phyloP scores from a whole-genome alignment of 2,329 filamentous ascomycete species.

The Fusarium decemcellulare region DNA sequence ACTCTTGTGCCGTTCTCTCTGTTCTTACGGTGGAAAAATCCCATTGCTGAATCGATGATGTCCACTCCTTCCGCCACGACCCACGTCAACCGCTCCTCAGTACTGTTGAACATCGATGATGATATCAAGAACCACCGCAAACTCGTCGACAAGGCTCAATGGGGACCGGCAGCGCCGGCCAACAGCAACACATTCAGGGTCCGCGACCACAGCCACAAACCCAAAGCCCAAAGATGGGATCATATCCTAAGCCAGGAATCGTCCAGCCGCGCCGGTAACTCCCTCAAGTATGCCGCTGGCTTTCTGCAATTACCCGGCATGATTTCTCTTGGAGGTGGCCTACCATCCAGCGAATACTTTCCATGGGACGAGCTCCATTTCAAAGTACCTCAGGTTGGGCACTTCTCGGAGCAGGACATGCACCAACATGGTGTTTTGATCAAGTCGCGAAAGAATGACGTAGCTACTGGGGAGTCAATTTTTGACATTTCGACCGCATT shows the following conservation, averaged over 20 bases:
- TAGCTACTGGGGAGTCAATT: too few relatives aligned
- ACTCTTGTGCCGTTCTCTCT: too few relatives aligned
- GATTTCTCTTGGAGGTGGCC: background rate
- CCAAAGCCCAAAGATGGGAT: background rate
- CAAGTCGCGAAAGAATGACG: background rate
- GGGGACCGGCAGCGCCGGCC: background rate
- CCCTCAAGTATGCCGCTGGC: background rate
- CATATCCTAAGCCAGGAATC: background rate
- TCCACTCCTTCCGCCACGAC: too few relatives aligned
- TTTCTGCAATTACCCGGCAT: background rate
- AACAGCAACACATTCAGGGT: background rate
- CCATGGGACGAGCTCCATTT: background rate
- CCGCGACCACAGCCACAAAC: background rate
- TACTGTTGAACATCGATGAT: background rate
- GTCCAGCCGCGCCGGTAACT: background rate
- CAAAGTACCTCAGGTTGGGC: background rate
- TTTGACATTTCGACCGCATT: constrained; percentile 62
- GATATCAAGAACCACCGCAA: background rate
- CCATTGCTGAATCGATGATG: too few relatives aligned
- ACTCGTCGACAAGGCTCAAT: background rate
- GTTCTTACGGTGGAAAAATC: too few relatives aligned
- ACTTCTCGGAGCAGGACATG: background rate
- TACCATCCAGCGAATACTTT: background rate
- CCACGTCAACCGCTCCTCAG: background rate
- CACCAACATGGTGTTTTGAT: background rate